Base-by-base conservation (phyloP, 2,329 filamentous ascomycete genomes). In the Blastomyces emzantsi region DNA sequence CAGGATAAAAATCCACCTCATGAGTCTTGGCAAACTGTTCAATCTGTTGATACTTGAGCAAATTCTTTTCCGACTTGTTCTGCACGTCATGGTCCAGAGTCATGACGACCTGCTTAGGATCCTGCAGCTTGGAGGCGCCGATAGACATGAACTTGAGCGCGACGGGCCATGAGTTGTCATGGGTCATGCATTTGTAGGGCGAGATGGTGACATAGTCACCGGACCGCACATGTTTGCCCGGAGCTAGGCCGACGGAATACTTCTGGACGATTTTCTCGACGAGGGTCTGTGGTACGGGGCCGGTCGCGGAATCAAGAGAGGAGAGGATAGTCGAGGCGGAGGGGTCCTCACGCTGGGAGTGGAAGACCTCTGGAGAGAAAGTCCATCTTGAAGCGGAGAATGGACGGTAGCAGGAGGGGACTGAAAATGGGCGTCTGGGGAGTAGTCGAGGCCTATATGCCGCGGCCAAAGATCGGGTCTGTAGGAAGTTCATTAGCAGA, bases 261-360 rank as follows among this genome's bases (percentile, higher is more conserved):
- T 82, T 78, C 74, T 97, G 92, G 0, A 96, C 87, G 64, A 97
- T 96, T 81, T 96, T 96, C 75, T 97, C 92, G 2, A 90, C 94
- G 61, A 96, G 77, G 2, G 90, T 97, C 76, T 96, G 92, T 1
- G 56, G 56, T 22, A 30, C 51, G 9, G 51, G 0, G 90, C 84
- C 1, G 77, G 75, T 63, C 43, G 64, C 61, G 25, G 67, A 65
- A 60, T 68, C 61, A 25, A 67, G 60, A 17, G 67, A 55, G 2
- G 66, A 66, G 28, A 67, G 64, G 28, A 68, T 63, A 28, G 66
- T 64, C 7, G 66, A 60, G n/a, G 60, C 28, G 5, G 66, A 45
- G 52, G 66, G 65, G 54, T 68, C 66, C 51, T 68, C 64, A 11
- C 62, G 63, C 59, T 68, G 67, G 3, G 65, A 45, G 41, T 66